phyloP scores from a whole-genome alignment of 2,329 filamentous ascomycete species.

The Pyricularia sp. region DNA sequence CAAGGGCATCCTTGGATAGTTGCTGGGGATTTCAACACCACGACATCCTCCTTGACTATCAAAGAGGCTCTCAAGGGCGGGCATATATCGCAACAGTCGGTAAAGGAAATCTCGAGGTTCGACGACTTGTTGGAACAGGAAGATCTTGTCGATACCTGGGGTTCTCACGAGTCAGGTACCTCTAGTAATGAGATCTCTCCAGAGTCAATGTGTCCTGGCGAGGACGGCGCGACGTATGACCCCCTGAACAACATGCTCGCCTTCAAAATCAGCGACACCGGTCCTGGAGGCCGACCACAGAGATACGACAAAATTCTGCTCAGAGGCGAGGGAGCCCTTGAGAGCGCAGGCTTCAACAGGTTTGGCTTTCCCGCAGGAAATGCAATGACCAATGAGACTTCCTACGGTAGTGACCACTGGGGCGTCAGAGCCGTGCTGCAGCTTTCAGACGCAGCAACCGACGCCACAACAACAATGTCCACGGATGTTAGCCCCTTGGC shows the following conservation, averaged over 20 bases:
- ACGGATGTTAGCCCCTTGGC: constrained; percentile 16
- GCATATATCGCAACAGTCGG: constrained; percentile 41
- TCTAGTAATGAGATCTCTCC: constrained; percentile 4
- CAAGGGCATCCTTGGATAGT: constrained; percentile 41
- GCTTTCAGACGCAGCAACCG: constrained; percentile 7
- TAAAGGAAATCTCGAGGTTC: constrained; percentile 30
- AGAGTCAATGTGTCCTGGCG: constrained; percentile 40
- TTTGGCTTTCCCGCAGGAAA: constrained; percentile 37
- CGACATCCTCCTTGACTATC: constrained; percentile 48
- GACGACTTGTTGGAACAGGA: constrained; percentile 34
- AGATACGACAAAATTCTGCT: constrained; percentile 56
- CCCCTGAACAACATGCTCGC: constrained; percentile 48
- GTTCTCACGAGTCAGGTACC: constrained; percentile 17
- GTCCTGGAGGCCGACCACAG: constrained; percentile 47
- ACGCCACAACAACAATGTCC: constrained; percentile 7
- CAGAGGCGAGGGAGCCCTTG: constrained; percentile 28
- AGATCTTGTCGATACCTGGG: constrained; percentile 39
- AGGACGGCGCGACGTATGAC: constrained; percentile 57
- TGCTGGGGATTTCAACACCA: constrained; percentile 56
- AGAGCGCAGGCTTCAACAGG: constrained; percentile 40
- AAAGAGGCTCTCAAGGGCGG: constrained; percentile 39
- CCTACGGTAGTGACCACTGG: constrained; percentile 47
- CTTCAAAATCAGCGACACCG: constrained; percentile 34
- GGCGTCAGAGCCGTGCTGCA: constrained; percentile 38
- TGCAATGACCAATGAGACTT: constrained; percentile 9